Percentiles rank a stretch among this genome's conserved stretches.
Evolutionary conservation across 352 stramenopile species (phyloP).

Genomic region (Phytopythium delawarense): DNA sequence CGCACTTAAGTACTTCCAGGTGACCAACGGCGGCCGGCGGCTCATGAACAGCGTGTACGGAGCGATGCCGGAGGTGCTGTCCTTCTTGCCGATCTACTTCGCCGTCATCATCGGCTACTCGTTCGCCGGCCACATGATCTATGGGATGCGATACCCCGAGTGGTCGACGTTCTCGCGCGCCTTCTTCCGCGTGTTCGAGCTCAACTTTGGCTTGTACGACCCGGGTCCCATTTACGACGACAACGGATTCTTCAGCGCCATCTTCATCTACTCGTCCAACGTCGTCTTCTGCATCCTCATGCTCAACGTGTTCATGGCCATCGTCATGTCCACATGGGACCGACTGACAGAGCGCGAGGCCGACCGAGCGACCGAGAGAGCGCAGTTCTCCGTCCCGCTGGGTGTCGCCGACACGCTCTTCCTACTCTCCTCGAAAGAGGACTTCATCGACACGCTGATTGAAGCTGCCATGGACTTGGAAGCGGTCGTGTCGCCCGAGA

Average conservation of each 20-base stretch:
- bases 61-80: constrained; percentile 68
- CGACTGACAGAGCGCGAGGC: constrained; percentile 47
- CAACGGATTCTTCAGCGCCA: constrained; percentile 50
- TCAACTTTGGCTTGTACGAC: constrained; percentile 72
- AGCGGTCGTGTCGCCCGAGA: constrained; percentile 13
- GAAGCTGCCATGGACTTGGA: constrained; percentile 47
- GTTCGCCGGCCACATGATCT: constrained; percentile 70
- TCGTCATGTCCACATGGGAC: constrained; percentile 74
- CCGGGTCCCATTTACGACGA: constrained; percentile 65
- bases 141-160: constrained; percentile 54
- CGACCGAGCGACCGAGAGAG: constrained; percentile 39
- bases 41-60: constrained; percentile 70
- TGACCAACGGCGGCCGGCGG: constrained; percentile 53
- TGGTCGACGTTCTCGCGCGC: constrained; percentile 58
- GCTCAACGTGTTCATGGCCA: constrained; percentile 78
- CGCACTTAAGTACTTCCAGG: constrained; percentile 70
- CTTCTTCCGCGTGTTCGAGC: constrained; percentile 67
- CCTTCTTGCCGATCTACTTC: constrained; percentile 66
- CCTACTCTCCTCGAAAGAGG: constrained; percentile 52
- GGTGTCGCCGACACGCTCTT: constrained; percentile 37
- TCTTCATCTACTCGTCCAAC: constrained; percentile 70
- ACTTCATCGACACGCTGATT: constrained; percentile 55
- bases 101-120: constrained; percentile 61
- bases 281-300: constrained; percentile 74
- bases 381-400: constrained; percentile 39